Percentiles rank a stretch among this genome's conserved stretches.
Conservation (phyloP, 306 rosid species). For the Vigna radiata region DNA sequence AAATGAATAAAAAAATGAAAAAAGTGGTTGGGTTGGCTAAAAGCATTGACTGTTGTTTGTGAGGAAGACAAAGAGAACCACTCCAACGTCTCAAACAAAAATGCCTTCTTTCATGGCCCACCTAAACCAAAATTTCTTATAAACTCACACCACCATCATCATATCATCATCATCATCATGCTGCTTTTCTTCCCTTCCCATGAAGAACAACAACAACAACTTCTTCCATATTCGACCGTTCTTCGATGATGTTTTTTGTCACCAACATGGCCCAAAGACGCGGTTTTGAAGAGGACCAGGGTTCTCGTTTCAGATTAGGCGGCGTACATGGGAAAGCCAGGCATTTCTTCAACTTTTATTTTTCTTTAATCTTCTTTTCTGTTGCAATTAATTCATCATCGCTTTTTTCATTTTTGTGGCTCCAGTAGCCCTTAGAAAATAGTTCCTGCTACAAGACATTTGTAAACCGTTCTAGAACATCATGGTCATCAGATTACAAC, state of each 20-base stretch:
- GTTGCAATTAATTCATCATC: neutral
- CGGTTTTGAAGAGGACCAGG: constrained; percentile 31
- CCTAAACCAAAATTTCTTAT: constrained; percentile 30
- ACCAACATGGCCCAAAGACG: constrained; percentile 22
- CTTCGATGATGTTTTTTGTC: constrained; percentile 44
- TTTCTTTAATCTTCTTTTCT: neutral
- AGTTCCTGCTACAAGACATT: constrained; percentile 23
- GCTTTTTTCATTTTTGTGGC: neutral
- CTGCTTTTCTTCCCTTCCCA: too few species aligned
- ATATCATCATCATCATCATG: too few species aligned
- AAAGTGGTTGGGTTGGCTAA: constrained; percentile 44
- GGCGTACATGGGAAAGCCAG: constrained; percentile 99
- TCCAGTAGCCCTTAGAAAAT: constrained; percentile 30
- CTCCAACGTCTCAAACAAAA: constrained; percentile 82
- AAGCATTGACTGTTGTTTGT: constrained; percentile 52
- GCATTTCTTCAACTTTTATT: constrained; percentile 60
- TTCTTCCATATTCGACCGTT: constrained; percentile 35
- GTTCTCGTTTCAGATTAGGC: constrained; percentile 54
- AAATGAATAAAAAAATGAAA: constrained; percentile 29
- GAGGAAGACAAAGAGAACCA: constrained; percentile 62
- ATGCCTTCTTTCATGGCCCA: constrained; percentile 62
- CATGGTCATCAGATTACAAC: constrained; percentile 44
- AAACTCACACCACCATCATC: neutral
- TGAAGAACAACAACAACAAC: too few species aligned
- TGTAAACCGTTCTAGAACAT: constrained; percentile 45